Evolutionary conservation across 441 rosid species (phyloP).

Genomic region (Metrosideros polymorpha): DNA sequence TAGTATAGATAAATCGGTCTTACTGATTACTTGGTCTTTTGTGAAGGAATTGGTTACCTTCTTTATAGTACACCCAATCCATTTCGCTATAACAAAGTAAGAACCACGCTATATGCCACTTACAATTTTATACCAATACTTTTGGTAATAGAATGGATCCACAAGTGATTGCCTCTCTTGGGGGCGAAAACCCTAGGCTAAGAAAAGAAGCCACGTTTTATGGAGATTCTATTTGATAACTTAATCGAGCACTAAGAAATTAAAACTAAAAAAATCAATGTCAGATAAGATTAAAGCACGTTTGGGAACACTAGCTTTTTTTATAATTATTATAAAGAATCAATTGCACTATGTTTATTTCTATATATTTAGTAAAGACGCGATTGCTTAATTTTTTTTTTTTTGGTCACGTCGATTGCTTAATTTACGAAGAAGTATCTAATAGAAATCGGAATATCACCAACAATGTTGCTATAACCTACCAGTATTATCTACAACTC

Average conservation of each 20-base stretch:
- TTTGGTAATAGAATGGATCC: neutral
- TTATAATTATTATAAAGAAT: too few relatives aligned
- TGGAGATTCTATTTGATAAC: neutral
- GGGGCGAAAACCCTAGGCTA: too few relatives aligned
- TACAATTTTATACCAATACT: neutral
- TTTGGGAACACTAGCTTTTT: neutral
- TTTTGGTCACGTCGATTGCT: too few relatives aligned
- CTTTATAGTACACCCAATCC: neutral
- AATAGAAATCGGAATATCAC: too few relatives aligned
- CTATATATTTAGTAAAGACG: too few relatives aligned
- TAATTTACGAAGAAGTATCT: too few relatives aligned
- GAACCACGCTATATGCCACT: neutral
- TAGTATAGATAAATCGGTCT: neutral
- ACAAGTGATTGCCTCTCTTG: too few relatives aligned
- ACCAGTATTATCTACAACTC: too few relatives aligned
- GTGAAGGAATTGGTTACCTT: neutral
- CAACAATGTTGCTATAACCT: too few relatives aligned
- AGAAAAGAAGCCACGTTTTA: neutral
- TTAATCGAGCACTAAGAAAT: neutral
- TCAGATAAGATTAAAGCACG: neutral
- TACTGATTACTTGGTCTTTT: neutral
- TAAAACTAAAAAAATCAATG: neutral
- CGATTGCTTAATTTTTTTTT: too few relatives aligned
- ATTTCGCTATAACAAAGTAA: neutral
- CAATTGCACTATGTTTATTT: too few relatives aligned